Evolutionary conservation across 169 alveolate genomes (phyloP).

Genomic region (Neospora caninum): DNA sequence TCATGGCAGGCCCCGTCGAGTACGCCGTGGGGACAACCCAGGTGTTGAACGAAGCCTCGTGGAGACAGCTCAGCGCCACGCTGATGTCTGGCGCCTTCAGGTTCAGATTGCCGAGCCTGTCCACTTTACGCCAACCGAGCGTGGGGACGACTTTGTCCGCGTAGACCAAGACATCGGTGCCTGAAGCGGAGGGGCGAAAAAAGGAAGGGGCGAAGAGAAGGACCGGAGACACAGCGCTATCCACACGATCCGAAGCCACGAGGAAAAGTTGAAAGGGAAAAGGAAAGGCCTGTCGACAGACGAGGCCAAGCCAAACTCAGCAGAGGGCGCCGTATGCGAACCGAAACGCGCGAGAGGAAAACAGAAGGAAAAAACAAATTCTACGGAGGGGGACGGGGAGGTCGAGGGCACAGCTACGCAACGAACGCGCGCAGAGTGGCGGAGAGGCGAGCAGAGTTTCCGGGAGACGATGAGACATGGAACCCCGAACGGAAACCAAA

Average conservation of each 20-base stretch:
- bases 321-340: neutral
- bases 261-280: too few species aligned
- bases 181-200: neutral
- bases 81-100: conserved; percentile 44
- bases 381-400: too few species aligned
- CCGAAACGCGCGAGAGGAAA: too few species aligned
- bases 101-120: conserved; percentile 33
- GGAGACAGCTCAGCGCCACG: conserved; percentile 40
- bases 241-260: too few species aligned
- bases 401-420: too few species aligned
- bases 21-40: conserved; percentile 41
- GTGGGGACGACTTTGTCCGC: conserved; percentile 80
- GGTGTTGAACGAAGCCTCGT: conserved; percentile 40
- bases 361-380: too few species aligned
- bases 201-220: neutral
- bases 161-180: conserved; percentile 78
- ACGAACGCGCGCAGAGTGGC: neutral
- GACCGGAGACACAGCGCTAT: too few species aligned
- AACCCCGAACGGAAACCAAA: too few species aligned
- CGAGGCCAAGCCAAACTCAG: neutral
- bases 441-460: neutral
- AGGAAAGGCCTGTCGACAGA: too few species aligned
- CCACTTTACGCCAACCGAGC: conserved; percentile 70
- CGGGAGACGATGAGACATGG: too few species aligned
- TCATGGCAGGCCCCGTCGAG: neutral